These are phyloP conservation scores for Skeletonema marinoi DNA, from an alignment of 108 stramenopile genomes.

Conservation along the genomic window DNA sequence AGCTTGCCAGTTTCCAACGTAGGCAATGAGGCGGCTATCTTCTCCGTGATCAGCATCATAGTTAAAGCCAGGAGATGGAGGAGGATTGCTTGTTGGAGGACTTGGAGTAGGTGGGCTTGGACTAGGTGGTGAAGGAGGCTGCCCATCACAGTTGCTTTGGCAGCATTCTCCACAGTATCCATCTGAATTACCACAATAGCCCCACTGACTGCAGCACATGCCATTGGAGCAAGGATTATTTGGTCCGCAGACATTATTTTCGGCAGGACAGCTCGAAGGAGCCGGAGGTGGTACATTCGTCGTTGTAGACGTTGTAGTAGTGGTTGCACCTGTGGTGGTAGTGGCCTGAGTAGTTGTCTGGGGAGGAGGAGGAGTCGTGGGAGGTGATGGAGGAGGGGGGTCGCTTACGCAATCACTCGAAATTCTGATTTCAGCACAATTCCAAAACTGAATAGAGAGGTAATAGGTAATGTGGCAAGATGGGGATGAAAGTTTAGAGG, in stretches of 20 bases:
- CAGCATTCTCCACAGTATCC: constrained; percentile 40
- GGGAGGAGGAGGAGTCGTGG: neutral
- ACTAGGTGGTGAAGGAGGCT: constrained; percentile 19
- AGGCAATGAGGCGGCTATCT: constrained; percentile 59
- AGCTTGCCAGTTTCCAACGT: constrained; percentile 65
- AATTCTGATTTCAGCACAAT: neutral
- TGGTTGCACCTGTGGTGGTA: neutral
- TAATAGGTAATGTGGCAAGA: neutral
- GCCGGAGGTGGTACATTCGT: neutral
- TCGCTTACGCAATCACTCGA: neutral
- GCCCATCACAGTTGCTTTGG: constrained; percentile 24
- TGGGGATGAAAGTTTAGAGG: neutral
- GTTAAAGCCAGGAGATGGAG: constrained; percentile 9
- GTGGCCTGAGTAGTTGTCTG: neutral
- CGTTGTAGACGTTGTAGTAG: neutral
- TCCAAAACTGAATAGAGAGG: neutral
- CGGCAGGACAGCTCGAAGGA: neutral
- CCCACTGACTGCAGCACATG: constrained; percentile 48
- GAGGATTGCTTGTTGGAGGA: constrained; percentile 4
- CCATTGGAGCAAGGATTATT: constrained; percentile 3
- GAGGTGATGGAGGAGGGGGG: neutral
- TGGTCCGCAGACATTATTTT: neutral
- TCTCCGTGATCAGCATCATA: constrained; percentile 31
- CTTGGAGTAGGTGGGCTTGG: constrained; percentile 23
- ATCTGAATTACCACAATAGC: constrained; percentile 43